Base-by-base conservation (phyloP, 2,329 filamentous ascomycete genomes). In the Sclerotiophoma versabilis region DNA sequence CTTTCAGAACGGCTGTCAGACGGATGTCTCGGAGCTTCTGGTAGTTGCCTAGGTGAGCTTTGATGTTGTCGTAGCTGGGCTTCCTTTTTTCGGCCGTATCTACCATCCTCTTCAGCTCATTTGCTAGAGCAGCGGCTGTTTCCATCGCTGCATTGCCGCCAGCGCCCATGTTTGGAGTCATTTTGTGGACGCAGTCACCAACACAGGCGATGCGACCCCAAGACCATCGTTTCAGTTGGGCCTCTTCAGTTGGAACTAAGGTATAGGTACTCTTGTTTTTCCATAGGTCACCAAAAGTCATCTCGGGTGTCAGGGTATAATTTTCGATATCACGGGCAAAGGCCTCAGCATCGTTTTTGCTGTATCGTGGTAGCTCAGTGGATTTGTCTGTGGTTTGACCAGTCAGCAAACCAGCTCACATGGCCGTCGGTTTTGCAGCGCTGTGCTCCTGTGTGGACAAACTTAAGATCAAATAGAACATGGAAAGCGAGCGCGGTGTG, bases 111-210 rank as follows among this genome's bases (percentile, higher is more conserved):
- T 57, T 61, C 9, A 62, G 33, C 27, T 54, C 54, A 11, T 61
- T 50, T 48, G 57, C 37, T 3, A 64, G 51, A 22, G 56, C 54
- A 19, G 60, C 66, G 57, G 54, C 62, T 1, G 60, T 58, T 36
- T 63, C 58, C 25, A 65, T 57, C 12, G 62, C 60, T 26, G 51
- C 50, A 25, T 65, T 65, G 27, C 58, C 60, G n/a, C 60, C 62
- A 27, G 58, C 54, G 14, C 60, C 62, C 41, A 59, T 56, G 14
- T 59, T 59, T 8, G 62, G 62, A 5, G 60, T 58, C 50, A 65
- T 74, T 68, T 79, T 80, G 54, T 80, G 77, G 2, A 72, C 73
- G 0, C 76, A 65, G 54, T 80, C 78, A 0, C 77, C 77, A 10
- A 80, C 69, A 4, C 70, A 65, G 4, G 78, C 64, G 3, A 77